Conservation (phyloP, 2,329 filamentous ascomycete genomes). For the Venturia oleaginea region DNA sequence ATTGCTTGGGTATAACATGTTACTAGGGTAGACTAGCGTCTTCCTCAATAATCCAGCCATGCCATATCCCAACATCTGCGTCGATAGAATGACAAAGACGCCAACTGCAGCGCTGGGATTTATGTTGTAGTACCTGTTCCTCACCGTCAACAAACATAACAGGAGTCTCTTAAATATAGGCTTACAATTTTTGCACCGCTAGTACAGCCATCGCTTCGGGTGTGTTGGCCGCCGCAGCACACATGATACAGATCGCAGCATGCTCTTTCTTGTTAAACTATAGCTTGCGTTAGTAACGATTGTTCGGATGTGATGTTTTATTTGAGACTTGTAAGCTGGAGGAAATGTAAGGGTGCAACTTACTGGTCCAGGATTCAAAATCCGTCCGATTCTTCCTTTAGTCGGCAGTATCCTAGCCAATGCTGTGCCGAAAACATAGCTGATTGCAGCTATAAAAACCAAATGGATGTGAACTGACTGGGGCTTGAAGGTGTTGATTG, state of each 20-base stretch:
- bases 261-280: constrained; percentile 29
- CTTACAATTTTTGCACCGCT: constrained; percentile 13
- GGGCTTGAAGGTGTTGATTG: constrained; percentile 32
- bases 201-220: constrained; percentile 15
- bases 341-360: not conserved
- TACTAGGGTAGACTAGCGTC: constrained; percentile 16
- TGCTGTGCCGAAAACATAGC: constrained; percentile 34
- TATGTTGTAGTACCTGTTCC: constrained; percentile 12
- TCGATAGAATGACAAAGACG: constrained; percentile 16
- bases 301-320: no score
- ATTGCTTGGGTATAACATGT: constrained; percentile 17
- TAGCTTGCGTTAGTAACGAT: not conserved
- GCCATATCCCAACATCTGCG: constrained; percentile 17
- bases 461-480: constrained; percentile 36
- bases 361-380: constrained; percentile 30
- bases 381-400: constrained; percentile 26
- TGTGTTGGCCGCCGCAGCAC: constrained; percentile 13
- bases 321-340: not conserved
- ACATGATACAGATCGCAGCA: constrained; percentile 19
- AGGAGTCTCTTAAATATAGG: constrained; percentile 17
- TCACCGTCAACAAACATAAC: constrained; percentile 24
- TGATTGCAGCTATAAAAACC: constrained; percentile 38
- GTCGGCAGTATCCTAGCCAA: constrained; percentile 31
- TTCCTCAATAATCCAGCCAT: constrained; percentile 16
- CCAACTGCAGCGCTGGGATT: constrained; percentile 3